Base-by-base conservation (phyloP, 208 protist species). In the Trypanosoma rangeli region DNA sequence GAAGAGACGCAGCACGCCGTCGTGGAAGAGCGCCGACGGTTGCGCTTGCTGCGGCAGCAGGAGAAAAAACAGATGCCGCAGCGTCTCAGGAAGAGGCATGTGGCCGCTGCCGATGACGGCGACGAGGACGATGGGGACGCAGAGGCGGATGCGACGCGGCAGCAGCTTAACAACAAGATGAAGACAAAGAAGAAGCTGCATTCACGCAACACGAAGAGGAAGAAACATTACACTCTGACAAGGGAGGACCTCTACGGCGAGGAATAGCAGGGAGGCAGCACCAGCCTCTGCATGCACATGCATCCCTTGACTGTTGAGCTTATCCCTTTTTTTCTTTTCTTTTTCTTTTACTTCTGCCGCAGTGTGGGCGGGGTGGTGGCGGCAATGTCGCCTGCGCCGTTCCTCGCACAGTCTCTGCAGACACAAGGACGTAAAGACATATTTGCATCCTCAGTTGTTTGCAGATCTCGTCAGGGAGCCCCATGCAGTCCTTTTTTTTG, bases 191-290 rank as follows among this genome's bases (percentile, higher is more conserved):
- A 62, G 26, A 76, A 85, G 71, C 85, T 84, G 74, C 65, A 66
- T 29, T 63, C 79, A 35, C 86, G 84, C 56, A 79, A 90, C 64
- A 90, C 84, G 39, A 94, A 92, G 74, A 84, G 89, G 24, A 94
- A 92, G 79, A 94, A 94, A 78, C 66, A 88, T 33, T 94, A 92
- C 78, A 76, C 81, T 49, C 81, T 94, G 31, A 91, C 89, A n/a
- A 84, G 75, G 71, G 60, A 91, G 55, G 89, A 94, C 54, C 70
- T 94, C 26, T 89, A 84, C 53, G 79, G 79, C 13, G 81, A 87
- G 31, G 79, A 63, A 56, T 64, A 64, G 39, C 26, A 56, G 28
- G 35, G 18, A 3, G 10, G 28, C 46, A 46, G 8, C 46, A 50
- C 46, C 46, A 15, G 46, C 46, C 46, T 50, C 20, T 50, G 3